phyloP scores from a whole-genome alignment of 2,329 filamentous ascomycete genomes.

The Colletotrichum limetticola region DNA sequence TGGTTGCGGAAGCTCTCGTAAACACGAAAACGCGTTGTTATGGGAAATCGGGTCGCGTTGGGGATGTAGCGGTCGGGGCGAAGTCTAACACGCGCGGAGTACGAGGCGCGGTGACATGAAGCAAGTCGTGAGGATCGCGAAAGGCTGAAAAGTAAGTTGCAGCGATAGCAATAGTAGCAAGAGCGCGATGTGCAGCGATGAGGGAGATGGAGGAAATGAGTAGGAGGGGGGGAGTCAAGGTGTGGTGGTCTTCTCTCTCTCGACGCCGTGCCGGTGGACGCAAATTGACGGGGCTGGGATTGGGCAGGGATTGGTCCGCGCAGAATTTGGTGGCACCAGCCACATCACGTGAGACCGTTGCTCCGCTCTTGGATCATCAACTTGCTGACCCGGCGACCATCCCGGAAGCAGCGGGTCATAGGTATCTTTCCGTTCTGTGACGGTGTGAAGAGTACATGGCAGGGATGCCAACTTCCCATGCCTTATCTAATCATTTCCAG shows the following conservation, averaged over 20 bases:
- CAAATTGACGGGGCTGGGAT: slow-evolving; percentile 38
- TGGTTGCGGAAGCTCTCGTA: slow-evolving; percentile 32
- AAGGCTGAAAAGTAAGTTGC: slow-evolving; percentile 21
- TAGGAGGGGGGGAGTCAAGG: slow-evolving; percentile 34
- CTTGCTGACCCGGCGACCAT: slow-evolving; percentile 31
- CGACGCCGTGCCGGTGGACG: slow-evolving; percentile 28
- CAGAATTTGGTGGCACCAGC: slow-evolving; percentile 32
- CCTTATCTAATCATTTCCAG: slow-evolving; percentile 9
- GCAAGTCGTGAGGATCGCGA: slow-evolving; percentile 30
- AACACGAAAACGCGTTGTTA: slow-evolving; percentile 40
- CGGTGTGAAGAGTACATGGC: slow-evolving; percentile 1
- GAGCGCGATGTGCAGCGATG: slow-evolving; percentile 34
- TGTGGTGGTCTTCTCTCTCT: slow-evolving; percentile 34
- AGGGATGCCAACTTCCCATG: not conserved
- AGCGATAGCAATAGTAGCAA: slow-evolving; percentile 33
- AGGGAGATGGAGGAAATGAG: slow-evolving; percentile 34
- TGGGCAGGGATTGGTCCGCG: slow-evolving; percentile 30
- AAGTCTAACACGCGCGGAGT: slow-evolving; percentile 29
- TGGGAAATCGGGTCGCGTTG: slow-evolving; percentile 35
- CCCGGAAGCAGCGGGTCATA: slow-evolving; percentile 18
- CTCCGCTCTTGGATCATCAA: slow-evolving; percentile 17
- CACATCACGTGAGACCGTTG: slow-evolving; percentile 31
- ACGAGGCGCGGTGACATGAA: slow-evolving; percentile 34
- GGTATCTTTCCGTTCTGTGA: not conserved
- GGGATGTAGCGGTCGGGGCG: slow-evolving; percentile 16